Evolutionary conservation across 2,329 filamentous ascomycete genomes (phyloP).

Genomic region (Diplodia corticola): DNA sequence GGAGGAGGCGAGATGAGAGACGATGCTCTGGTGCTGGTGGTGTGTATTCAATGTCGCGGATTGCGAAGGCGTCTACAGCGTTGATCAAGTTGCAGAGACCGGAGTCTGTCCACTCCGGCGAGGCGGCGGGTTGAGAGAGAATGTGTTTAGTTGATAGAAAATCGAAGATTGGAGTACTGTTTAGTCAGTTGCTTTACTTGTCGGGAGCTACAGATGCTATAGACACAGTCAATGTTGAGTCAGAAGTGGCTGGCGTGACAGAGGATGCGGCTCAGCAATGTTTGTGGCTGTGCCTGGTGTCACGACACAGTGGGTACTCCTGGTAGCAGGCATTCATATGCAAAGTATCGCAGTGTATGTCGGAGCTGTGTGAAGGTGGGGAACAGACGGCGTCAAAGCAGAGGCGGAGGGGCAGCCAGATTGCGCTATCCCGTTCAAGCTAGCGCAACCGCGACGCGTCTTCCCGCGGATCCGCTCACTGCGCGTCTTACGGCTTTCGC

Average conservation of each 20-base stretch:
- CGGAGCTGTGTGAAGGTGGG: not conserved
- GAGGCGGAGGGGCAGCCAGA: not conserved
- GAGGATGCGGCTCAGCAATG: too few relatives aligned
- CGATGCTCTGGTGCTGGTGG: not conserved
- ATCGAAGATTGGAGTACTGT: too few relatives aligned
- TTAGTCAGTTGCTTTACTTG: too few relatives aligned
- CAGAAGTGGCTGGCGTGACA: too few relatives aligned
- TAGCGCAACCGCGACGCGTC: slow-evolving; percentile 19
- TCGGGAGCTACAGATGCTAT: too few relatives aligned
- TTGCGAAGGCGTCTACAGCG: not conserved
- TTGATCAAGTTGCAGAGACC: not conserved
- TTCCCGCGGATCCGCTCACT: slow-evolving; percentile 4
- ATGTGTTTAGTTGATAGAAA: too few relatives aligned
- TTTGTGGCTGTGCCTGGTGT: too few relatives aligned
- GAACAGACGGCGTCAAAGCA: not conserved
- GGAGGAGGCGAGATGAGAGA: not conserved
- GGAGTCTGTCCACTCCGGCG: not conserved
- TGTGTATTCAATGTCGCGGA: not conserved
- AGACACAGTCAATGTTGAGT: too few relatives aligned
- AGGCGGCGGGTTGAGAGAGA: not conserved
- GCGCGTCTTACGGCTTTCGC: not conserved
- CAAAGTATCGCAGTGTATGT: not conserved
- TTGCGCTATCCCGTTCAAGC: not conserved
- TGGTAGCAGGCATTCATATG: too few relatives aligned
- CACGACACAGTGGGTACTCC: too few relatives aligned